Evolutionary conservation across 768 basidiomycete genomes (phyloP), one percentile per base, ranked within the genome.

Genomic region (Mycena crocata): DNA sequence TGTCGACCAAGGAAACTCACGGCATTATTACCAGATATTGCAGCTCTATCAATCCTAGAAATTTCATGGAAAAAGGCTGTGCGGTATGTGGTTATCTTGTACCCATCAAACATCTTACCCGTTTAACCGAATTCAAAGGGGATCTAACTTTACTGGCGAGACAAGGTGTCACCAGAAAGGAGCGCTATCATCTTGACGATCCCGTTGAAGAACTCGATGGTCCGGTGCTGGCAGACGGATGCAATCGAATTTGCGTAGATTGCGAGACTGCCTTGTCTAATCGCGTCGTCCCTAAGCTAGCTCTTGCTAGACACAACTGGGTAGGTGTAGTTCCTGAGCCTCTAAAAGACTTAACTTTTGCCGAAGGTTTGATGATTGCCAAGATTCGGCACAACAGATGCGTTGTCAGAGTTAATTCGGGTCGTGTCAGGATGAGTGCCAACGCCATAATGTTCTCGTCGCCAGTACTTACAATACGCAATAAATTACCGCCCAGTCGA

Each of bases 241-340:
- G 49, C 49, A 13, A 31, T 21, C 24, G 24, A 5, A 10, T 50
- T 15, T 50, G 49, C 21, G 49, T 50, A 9, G 30, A 39, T 8
- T 42, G 42, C 24, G 37, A 59, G 31, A 5, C 12, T 9, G 12
- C 15, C 6, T 28, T 50, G 7, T 7, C 5, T 13, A 31, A 50
- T 24, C 10, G 23, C 12, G 37, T 52, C 26, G 56, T 69, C n/a
- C 76, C 78, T 14, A 35, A 34, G 23, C 26, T 54, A 31, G 66
- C 79, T n/a, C 54, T 82, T 8, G 78, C 76, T 2, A 77, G 76
- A 59, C 77, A 76, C 3, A 57, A 80, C 4, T 82, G 81, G 80
- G 15, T 82, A 12, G 81, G 81, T 17, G 70, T 75, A 23, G 72
- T 80, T 0, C 81, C 79, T 5, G 15, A 55, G 5, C 66, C 66